Evolutionary conservation across 2,329 filamentous ascomycete species (phyloP).

Genomic region (Colletotrichum godetiae): DNA sequence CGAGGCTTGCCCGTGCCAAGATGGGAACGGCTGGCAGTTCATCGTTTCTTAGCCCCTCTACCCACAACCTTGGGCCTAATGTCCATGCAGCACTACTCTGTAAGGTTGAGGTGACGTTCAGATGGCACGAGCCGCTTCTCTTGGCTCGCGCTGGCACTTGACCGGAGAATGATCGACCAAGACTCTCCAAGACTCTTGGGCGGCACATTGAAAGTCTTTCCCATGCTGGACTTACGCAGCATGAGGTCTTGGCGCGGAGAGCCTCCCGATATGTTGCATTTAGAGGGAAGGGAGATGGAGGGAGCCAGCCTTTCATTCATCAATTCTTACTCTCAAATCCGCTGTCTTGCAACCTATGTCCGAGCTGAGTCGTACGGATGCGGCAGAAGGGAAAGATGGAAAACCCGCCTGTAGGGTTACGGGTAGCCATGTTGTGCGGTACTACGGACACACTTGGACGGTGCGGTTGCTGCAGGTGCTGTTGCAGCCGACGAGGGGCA

Average conservation of each 20-base stretch:
- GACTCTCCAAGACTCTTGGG: constrained; percentile 34
- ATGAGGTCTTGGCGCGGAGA: constrained; percentile 2
- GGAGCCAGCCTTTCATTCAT: background rate
- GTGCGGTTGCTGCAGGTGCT: constrained; percentile 21
- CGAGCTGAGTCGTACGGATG: constrained; percentile 11
- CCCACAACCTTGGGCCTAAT: background rate
- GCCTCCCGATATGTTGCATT: constrained; percentile 11
- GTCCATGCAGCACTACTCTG: background rate
- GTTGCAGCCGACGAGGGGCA: constrained; percentile 31
- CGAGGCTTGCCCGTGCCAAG: constrained; percentile 31
- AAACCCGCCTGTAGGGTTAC: constrained; percentile 17
- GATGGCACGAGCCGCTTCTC: constrained; percentile 34
- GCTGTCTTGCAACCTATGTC: background rate
- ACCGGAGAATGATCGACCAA: constrained; percentile 30
- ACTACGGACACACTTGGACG: background rate
- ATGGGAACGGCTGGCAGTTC: constrained; percentile 11
- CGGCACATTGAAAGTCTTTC: constrained; percentile 18
- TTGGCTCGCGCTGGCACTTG: constrained; percentile 23
- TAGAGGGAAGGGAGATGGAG: background rate
- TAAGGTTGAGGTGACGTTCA: constrained; percentile 21
- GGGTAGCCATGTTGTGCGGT: constrained; percentile 21
- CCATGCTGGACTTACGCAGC: constrained; percentile 1
- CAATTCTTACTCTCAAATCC: background rate
- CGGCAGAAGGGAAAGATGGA: constrained; percentile 19
- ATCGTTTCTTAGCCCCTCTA: background rate